Base-by-base conservation (phyloP, 768 basidiomycete species). In the Kwoniella sp. region DNA sequence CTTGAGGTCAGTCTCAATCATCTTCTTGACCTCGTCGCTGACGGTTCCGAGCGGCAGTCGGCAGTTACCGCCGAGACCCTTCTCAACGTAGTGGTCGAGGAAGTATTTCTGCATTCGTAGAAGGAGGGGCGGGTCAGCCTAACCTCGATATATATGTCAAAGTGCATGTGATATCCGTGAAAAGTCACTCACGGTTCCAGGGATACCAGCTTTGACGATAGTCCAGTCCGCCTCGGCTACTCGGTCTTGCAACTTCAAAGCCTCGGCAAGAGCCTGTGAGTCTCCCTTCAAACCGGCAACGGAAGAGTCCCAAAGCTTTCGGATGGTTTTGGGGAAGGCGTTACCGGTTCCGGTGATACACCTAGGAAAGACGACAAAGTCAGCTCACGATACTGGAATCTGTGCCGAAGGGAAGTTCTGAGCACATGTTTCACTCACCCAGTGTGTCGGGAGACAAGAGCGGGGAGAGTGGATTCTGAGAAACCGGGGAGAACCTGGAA, bases 401-500 rank as follows among this genome's bases (percentile, higher is more conserved):
- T 22, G n/a, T 31, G 55, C 29, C 22, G 50, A 26, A 20, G 28
- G 55, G 29, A 4, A 31, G 45, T 25, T 5, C 31, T 20, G n/a
- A n/a, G n/a, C n/a, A n/a, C n/a, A n/a, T 22, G 2, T 51, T 23
- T 12, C 20, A 63, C 68, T 62, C 50, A 70, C 53, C 89, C 90
- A 29, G 88, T 85, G 69, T 87, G 85, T 8, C 86, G 85, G 2
- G 87, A 86, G 41, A 86, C 76, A 7, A 91, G 83, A 3, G 86
- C 86, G 22, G 89, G 81, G 45, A 81, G 77, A 57, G 90, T 87
- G 41, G 88, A 83, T 71, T 92, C 90, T 5, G 86, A 86, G 62
- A 87, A 86, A 1, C 92, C 91, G 12, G 90, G 86, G 72, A 88
- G 88, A n/a, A 90, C 86, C 57, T 70, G 68, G 74, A 81, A 82